Evolutionary conservation across 306 rosid genomes (phyloP), one percentile per base, ranked within the genome.

Genomic region (Ziziphus jujuba): DNA sequence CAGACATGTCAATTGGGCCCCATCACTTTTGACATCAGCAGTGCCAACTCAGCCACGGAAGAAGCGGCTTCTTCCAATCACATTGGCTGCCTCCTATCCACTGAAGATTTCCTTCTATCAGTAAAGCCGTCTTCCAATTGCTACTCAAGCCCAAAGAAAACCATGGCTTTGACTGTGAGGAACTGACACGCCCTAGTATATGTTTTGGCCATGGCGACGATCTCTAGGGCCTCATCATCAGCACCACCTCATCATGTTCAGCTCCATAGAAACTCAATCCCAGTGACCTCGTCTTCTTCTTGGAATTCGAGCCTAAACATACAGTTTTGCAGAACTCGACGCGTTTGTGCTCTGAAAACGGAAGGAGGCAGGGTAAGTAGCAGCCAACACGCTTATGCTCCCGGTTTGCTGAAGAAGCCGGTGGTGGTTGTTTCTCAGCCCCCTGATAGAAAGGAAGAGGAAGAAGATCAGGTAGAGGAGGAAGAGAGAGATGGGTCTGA

Each of bases 311-410:
- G 45, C 15, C 19, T 23, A 7, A 33, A 62, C 52, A 14, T n/a
- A 23, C 21, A 43, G 54, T 43, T 57, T 13, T 68, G 48, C 7
- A 14, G 34, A 58, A 51, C 58, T 13, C 73, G 47, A 2, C 3
- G 34, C 6, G 65, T 78, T 55, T 73, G 75, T 59, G 61, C 77
- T 19, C 78, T 87, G 48, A 84, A 59, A 79, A 66, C 68, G 1
- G 84, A 61, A 36, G 76, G 62, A 7, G 73, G 49, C 48, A 57
- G 59, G 14, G 65, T 9, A 20, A 61, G 19, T 43, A 60, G 72
- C 19, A 57, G 66, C 67, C 80, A 77, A 5, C 65, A 69, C 25
- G 19, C 47, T 15, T 45, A 45, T 53, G 66, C 61, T 15, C 66
- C 80, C 1, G 55, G 62, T 35, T 52, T 80, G 59, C 65, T 73